Percentiles rank a stretch among this genome's conserved stretches.
Evolutionary conservation across 257 asterid species (phyloP).

Genomic region (Mentha longifolia): DNA sequence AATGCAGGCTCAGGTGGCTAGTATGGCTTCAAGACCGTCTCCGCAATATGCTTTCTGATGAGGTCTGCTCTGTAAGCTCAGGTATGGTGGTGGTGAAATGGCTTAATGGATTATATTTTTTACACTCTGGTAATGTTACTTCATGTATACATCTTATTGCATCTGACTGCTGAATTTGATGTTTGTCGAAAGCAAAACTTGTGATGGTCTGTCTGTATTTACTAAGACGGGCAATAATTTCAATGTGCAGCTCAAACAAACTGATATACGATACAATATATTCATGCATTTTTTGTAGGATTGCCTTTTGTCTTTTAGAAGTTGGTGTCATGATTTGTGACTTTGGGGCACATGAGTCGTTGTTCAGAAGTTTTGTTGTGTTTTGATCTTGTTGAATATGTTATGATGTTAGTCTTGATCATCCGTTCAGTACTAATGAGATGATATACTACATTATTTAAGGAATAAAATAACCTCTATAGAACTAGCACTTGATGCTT

Average conservation of each 20-base stretch:
- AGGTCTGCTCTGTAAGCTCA: neutral
- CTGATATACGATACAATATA: slow-evolving; percentile 21
- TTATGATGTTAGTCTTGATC: slow-evolving; percentile 20
- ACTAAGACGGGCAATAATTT: slow-evolving; percentile 21
- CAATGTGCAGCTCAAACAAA: slow-evolving; percentile 29
- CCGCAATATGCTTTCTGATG: slow-evolving; percentile 45
- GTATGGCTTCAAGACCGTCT: slow-evolving; percentile 79
- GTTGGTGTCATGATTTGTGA: neutral
- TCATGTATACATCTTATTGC: slow-evolving; percentile 29
- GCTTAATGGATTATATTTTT: slow-evolving; percentile 7
- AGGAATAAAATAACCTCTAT: neutral
- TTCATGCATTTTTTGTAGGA: slow-evolving; percentile 15
- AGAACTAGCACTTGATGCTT: neutral
- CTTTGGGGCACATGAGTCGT: neutral
- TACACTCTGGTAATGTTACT: slow-evolving; percentile 26
- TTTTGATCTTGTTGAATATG: slow-evolving; percentile 12
- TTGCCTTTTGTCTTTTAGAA: neutral
- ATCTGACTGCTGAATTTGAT: slow-evolving; percentile 22
- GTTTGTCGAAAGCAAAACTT: slow-evolving; percentile 27
- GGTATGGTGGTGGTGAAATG: slow-evolving; percentile 30
- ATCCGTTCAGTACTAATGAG: neutral
- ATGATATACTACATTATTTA: too few species aligned
- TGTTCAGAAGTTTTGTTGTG: neutral
- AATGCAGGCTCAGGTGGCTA: slow-evolving; percentile 92
- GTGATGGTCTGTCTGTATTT: slow-evolving; percentile 37